Evolutionary conservation across 805 yeast genomes (phyloP), one percentile per base, ranked within the genome.

Genomic region (Nakazawaea wickerhamii): DNA sequence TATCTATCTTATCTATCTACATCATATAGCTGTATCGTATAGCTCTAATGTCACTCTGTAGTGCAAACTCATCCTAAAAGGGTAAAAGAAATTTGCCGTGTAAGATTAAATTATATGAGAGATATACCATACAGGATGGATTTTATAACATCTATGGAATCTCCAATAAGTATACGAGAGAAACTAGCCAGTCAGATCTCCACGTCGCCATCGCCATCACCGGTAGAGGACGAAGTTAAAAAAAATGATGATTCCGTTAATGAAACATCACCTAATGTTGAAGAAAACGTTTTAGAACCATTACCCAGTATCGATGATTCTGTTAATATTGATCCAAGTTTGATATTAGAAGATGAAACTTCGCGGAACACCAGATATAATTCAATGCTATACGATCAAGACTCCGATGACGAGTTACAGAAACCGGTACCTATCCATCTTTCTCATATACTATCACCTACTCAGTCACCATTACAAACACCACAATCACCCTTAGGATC

Each of bases 311-410:
- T 40, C 2, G 44, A 40, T 34, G 44, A 40, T 6, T 7, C 27
- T 20, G 35, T 40, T 5, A 35, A 15, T 30, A 33, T 43, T 2
- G 46, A 43, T 21, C 46, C 46, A 4, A 23, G 19, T 13, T 35
- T 43, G 8, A 34, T 43, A 13, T 43, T 43, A 19, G 46, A 43
- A 30, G 46, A 43, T 23, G 40, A 43, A 14, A 43, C 46, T 4
- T 30, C 28, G 7, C n/a, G 46, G 13, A 43, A 43, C 22, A 43
- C 46, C 5, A 33, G 28, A 7, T 38, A 28, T 27, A 43, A 43
- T 30, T 30, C 46, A 10, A 34, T 32, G 19, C 30, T 43, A 20
- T 43, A 43, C 28, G 46, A 43, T 23, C 30, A 28, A 18, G 37
- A 30, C 5, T 10, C 15, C 5, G 30, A 32, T 22, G 19, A 17